phyloP scores from a whole-genome alignment of 768 basidiomycete species.

The Coprinopsis strossmayeri region DNA sequence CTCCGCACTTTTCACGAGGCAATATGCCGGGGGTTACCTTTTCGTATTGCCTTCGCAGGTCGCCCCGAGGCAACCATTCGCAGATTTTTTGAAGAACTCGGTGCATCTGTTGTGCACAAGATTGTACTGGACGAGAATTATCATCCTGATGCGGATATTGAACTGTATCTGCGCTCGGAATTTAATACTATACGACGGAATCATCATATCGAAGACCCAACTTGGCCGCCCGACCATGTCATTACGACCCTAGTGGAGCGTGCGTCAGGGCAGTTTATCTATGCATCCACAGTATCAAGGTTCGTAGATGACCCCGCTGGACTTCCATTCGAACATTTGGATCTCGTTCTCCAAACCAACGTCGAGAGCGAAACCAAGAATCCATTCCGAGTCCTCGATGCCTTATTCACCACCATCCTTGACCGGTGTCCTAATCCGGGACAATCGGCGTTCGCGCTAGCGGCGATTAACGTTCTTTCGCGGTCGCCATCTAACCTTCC shows the following conservation, averaged over 20 bases:
- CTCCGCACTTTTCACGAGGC: conserved; percentile 1
- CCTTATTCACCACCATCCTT: background rate
- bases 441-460: background rate
- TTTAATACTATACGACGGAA: background rate
- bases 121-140: conserved; percentile 6
- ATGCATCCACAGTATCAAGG: conserved; percentile 11
- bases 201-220: background rate
- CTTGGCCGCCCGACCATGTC: conserved; percentile 2
- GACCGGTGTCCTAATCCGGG: background rate
- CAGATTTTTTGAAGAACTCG: background rate
- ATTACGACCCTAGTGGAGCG: background rate
- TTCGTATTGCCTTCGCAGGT: conserved; percentile 7
- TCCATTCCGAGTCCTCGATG: background rate
- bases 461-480: no score
- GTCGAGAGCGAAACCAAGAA: background rate
- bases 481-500: no score
- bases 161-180: background rate
- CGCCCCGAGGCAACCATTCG: conserved; percentile 7
- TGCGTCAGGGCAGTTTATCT: conserved; percentile 14
- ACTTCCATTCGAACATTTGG: conserved; percentile 10
- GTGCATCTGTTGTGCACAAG: background rate
- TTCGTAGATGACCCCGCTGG: conserved; percentile 7
- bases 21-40: background rate
- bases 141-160: conserved; percentile 4
- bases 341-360: background rate